Evolutionary conservation across 1,139 yeast genomes (phyloP).

Genomic region (Candida pseudoviswanathii): DNA sequence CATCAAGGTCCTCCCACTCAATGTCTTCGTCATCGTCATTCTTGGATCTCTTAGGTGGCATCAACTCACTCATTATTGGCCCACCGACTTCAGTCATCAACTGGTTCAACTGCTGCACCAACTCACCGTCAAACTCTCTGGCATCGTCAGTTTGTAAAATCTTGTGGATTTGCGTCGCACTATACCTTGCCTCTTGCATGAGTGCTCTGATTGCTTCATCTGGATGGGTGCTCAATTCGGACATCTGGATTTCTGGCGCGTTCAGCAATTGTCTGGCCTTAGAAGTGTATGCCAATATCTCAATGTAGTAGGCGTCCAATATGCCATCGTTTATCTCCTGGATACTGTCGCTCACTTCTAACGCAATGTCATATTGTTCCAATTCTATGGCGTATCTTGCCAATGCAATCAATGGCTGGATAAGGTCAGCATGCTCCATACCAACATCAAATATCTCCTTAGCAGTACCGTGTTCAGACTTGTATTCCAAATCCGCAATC

Average conservation of each 20-base stretch:
- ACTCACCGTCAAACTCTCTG: slow-evolving; percentile 57
- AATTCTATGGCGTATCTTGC: slow-evolving; percentile 77
- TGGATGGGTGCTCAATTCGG: slow-evolving; percentile 22
- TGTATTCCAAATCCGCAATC: slow-evolving; percentile 52
- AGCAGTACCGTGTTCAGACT: slow-evolving; percentile 30
- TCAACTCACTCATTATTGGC: slow-evolving; percentile 47
- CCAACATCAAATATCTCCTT: slow-evolving; percentile 41
- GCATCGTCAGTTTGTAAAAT: slow-evolving; percentile 44
- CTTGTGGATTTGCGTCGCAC: slow-evolving; percentile 59
- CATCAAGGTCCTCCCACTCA: slow-evolving; percentile 48
- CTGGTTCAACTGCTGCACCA: slow-evolving; percentile 51
- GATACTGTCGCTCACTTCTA: slow-evolving; percentile 59
- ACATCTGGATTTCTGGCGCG: slow-evolving; percentile 50
- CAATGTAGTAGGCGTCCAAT: slow-evolving; percentile 77
- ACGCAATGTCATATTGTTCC: slow-evolving; percentile 66
- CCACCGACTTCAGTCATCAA: slow-evolving; percentile 64
- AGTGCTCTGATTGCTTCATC: slow-evolving; percentile 31
- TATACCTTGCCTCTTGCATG: slow-evolving; percentile 50
- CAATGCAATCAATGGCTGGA: slow-evolving; percentile 69
- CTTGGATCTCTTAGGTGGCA: slow-evolving; percentile 36
- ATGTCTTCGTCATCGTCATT: slow-evolving; percentile 41
- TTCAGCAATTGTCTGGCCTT: slow-evolving; percentile 51
- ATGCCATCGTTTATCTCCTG: slow-evolving; percentile 83
- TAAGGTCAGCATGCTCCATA: slow-evolving; percentile 60
- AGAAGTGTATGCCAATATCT: slow-evolving; percentile 73